Evolutionary conservation across 257 asterid genomes (phyloP).

Genomic region (Plantago major): DNA sequence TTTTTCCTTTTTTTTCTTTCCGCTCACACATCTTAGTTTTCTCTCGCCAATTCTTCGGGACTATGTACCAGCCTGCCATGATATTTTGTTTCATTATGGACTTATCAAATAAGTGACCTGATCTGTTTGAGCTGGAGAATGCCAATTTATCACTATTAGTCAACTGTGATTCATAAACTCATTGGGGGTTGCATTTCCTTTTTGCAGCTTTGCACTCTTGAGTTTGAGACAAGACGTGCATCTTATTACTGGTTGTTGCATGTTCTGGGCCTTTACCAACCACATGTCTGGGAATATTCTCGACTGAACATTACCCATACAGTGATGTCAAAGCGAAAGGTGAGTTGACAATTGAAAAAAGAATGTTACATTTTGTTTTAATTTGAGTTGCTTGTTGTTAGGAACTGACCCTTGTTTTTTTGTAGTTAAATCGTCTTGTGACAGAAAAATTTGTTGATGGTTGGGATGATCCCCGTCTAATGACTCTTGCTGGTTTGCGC

Average conservation of each 20-base stretch:
- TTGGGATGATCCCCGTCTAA: conserved; percentile 98
- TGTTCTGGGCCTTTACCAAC: conserved; percentile 72
- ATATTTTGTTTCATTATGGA: no score
- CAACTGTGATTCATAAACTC: no score
- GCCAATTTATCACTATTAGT: no score
- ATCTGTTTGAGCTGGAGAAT: no score
- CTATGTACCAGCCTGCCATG: no score
- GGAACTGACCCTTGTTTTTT: conserved; percentile 18
- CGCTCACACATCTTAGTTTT: no score
- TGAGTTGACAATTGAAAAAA: conserved; percentile 27
- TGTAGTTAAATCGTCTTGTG: conserved; percentile 87
- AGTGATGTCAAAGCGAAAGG: conserved; percentile 97
- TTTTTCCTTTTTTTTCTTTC: no score
- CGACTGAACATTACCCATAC: conserved; percentile 80
- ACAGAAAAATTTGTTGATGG: conserved; percentile 89
- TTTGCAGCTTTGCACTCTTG: conserved; percentile 88
- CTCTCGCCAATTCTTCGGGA: no score
- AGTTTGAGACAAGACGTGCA: conserved; percentile 93
- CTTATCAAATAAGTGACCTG: no score
- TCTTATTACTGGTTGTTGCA: conserved; percentile 92
- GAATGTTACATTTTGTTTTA: not conserved
- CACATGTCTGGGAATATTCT: conserved; percentile 92
- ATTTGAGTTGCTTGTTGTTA: conserved; percentile 6
- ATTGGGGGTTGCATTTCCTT: no score
- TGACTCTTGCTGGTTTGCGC: conserved; percentile 91